phyloP scores from a whole-genome alignment of 2,329 filamentous ascomycete species.

The Graphium sp. region DNA sequence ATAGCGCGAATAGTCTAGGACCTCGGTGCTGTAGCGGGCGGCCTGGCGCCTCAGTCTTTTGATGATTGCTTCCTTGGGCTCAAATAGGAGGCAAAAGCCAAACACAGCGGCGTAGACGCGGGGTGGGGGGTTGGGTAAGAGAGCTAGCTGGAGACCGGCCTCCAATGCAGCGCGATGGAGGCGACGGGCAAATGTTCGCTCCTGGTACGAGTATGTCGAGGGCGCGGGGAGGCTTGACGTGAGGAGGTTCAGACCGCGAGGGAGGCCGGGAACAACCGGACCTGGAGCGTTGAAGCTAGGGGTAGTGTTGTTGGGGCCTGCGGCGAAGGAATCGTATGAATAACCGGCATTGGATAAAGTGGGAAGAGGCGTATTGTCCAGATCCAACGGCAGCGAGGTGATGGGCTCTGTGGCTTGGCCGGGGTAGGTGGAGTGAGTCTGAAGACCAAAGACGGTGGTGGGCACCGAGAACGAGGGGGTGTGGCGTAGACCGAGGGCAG shows the following conservation, averaged over 20 bases:
- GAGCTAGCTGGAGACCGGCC: constrained; percentile 40
- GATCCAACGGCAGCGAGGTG: background rate
- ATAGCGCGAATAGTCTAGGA: constrained; percentile 38
- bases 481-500: too few relatives aligned
- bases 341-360: constrained; percentile 31
- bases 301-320: background rate
- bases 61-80: constrained; percentile 29
- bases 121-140: constrained; percentile 27
- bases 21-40: constrained; percentile 15
- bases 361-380: constrained; percentile 4
- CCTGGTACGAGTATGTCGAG: constrained; percentile 41
- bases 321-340: constrained; percentile 15
- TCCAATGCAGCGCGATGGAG: constrained; percentile 52
- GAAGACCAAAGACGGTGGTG: too few relatives aligned
- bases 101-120: constrained; percentile 40
- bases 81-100: constrained; percentile 50
- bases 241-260: constrained; percentile 10
- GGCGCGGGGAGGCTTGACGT: constrained; percentile 22
- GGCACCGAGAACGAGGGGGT: too few relatives aligned
- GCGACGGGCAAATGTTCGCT: constrained; percentile 52
- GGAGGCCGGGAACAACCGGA: constrained; percentile 6
- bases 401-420: too few relatives aligned
- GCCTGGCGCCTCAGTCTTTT: constrained; percentile 18
- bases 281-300: too few relatives aligned
- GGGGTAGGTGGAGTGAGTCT: too few relatives aligned